phyloP scores from a whole-genome alignment of 2,329 filamentous ascomycete genomes.

The Ambrosiella xylebori region DNA sequence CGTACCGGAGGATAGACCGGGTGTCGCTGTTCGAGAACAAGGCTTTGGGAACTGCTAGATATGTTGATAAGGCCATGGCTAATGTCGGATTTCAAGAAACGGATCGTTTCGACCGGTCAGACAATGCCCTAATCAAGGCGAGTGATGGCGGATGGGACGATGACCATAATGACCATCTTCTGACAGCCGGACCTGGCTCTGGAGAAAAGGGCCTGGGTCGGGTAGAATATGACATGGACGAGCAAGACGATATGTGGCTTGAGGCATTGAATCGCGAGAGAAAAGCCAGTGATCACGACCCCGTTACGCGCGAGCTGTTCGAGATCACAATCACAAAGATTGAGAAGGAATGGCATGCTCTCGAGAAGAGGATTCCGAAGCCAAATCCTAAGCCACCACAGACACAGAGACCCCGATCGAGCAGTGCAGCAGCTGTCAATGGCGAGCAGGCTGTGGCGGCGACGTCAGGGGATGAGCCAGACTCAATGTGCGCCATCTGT shows the following conservation, averaged over 20 bases:
- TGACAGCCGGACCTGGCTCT: constrained; percentile 16
- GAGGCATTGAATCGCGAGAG: constrained; percentile 66
- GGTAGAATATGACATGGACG: constrained; percentile 99
- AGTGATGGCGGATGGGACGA: constrained; percentile 42
- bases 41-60: constrained; percentile 67
- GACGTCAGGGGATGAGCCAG: constrained; percentile 62
- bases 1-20: constrained; percentile 61
- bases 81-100: constrained; percentile 92
- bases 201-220: constrained; percentile 42
- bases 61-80: constrained; percentile 92
- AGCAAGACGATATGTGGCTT: constrained; percentile 95
- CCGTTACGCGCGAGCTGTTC: constrained; percentile 83
- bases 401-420: constrained; percentile 80
- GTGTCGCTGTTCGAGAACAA: constrained; percentile 71
- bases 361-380: constrained; percentile 94
- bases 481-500: constrained; percentile 93
- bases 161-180: constrained; percentile 21
- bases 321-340: constrained; percentile 98
- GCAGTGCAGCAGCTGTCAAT: constrained; percentile 87
- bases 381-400: constrained; percentile 92
- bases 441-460: constrained; percentile 55
- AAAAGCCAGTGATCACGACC: constrained; percentile 55
- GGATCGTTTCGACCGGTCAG: constrained; percentile 68
- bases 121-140: constrained; percentile 51
- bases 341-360: constrained; percentile 92